These are phyloP conservation scores for Fusarium virguliforme DNA, from an alignment of 2,329 filamentous ascomycete species.

Conservation along the genomic window DNA sequence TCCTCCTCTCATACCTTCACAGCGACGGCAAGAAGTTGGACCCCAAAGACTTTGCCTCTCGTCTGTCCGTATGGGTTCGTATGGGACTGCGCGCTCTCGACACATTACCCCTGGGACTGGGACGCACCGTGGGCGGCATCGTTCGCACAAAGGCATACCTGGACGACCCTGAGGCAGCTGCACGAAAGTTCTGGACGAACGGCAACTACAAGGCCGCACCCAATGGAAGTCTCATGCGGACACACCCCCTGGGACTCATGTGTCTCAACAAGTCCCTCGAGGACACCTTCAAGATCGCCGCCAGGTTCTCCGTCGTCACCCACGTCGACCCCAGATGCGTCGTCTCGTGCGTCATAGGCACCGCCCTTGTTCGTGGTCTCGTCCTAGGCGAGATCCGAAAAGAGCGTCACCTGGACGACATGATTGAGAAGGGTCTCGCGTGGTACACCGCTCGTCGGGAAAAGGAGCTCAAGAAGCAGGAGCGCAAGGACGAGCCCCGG, in stretches of 20 bases:
- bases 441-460: slow-evolving; percentile 57
- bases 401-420: slow-evolving; percentile 60
- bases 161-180: slow-evolving; percentile 58
- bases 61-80: slow-evolving; percentile 64
- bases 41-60: slow-evolving; percentile 61
- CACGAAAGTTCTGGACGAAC: slow-evolving; percentile 61
- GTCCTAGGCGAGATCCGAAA: slow-evolving; percentile 61
- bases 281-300: slow-evolving; percentile 62
- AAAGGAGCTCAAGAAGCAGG: slow-evolving; percentile 44
- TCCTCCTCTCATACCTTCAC: slow-evolving; percentile 65
- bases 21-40: slow-evolving; percentile 57
- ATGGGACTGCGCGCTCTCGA: slow-evolving; percentile 65
- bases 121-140: slow-evolving; percentile 63
- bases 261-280: slow-evolving; percentile 59
- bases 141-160: slow-evolving; percentile 60
- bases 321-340: slow-evolving; percentile 69
- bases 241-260: slow-evolving; percentile 66
- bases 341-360: slow-evolving; percentile 65
- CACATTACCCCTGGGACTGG: slow-evolving; percentile 65
- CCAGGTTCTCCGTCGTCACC: slow-evolving; percentile 62
- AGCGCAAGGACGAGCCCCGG: slow-evolving; percentile 51
- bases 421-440: slow-evolving; percentile 58
- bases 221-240: slow-evolving; percentile 70
- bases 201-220: slow-evolving; percentile 61
- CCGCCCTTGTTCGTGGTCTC: slow-evolving; percentile 63